Evolutionary conservation across 345 rosid genomes (phyloP), one percentile per base, ranked within the genome.

Genomic region (Eucalyptus viminalis): DNA sequence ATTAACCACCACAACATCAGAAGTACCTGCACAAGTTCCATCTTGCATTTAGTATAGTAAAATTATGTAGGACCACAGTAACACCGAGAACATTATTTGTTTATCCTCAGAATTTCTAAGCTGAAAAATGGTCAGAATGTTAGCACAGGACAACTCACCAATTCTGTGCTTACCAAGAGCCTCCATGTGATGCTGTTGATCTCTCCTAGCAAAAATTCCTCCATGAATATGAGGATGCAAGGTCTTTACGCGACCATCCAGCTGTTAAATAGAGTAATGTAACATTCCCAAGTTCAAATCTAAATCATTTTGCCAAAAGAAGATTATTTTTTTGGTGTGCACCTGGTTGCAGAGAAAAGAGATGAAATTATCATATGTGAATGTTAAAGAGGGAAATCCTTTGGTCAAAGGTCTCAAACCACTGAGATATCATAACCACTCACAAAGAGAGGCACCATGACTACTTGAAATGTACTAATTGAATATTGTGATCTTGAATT

Each of bases 241-340:
- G 45, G 99, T 98, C 92, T 97, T 97, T 85, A 96, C 95, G 88
- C 97, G 98, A 62, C 99, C 99, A 88, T 97, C 99, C 87, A 95
- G 97, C 99, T 97, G 91, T 87, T 49, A 87, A 37, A 86, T 69
- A 37, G 17, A 45, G 10, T n/a, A 60, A 43, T 21, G 85, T 24
- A 49, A 89, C 49, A 72, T 49, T 11, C 21, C 40, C 25, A 50
- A 54, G 2, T n/a, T 40, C 34, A 87, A 53, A 69, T 45, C 22
- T 31, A 49, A 86, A 21, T 44, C 31, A 85, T 24, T 51, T 44
- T 45, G 40, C 87, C 56, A 45, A 34, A 86, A 49, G 56, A 19
- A 72, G 44, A 69, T 69, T 72, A 12, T 72, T 72, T 44, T 34
- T 34, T 11, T 47, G 49, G 5, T 47, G 49, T 47, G 49, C 0